These are phyloP conservation scores for Citrullus colocynthis DNA, from an alignment of 306 rosid species.

Conservation along the genomic window DNA sequence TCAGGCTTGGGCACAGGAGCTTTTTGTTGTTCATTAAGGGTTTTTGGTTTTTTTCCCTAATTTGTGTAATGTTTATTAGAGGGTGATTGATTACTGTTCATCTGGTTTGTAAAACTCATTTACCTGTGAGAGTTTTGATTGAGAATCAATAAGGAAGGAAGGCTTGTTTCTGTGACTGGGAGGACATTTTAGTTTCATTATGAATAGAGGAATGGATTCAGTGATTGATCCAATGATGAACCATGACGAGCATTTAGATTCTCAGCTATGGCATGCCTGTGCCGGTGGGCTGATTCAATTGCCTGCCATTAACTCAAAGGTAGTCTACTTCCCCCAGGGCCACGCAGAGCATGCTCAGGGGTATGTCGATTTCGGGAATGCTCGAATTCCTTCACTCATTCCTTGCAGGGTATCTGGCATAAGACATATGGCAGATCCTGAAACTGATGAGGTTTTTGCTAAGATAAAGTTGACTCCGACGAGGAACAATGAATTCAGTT, in stretches of 20 bases:
- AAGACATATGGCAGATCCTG: conserved; percentile 78
- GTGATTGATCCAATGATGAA: conserved; percentile 22
- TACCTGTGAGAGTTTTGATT: background rate
- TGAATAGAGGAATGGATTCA: conserved; percentile 49
- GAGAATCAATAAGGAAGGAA: background rate
- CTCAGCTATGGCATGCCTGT: conserved; percentile 91
- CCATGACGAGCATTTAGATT: conserved; percentile 51
- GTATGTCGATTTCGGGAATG: conserved; percentile 38
- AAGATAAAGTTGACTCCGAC: conserved; percentile 51
- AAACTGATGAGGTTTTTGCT: conserved; percentile 76
- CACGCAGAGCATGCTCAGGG: conserved; percentile 67
- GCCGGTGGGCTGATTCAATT: conserved; percentile 97
- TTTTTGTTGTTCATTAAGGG: background rate
- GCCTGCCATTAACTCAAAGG: conserved; percentile 69
- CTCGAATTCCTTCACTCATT: conserved; percentile 39
- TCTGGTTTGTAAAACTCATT: background rate
- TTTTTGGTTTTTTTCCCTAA: background rate
- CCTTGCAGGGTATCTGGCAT: conserved; percentile 52
- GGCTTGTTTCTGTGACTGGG: conserved; percentile 6
- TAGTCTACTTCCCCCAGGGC: conserved; percentile 90
- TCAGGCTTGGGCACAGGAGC: background rate
- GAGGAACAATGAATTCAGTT: conserved; percentile 29
- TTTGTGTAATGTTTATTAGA: background rate
- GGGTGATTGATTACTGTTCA: background rate
- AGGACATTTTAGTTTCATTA: background rate